Conservation (phyloP, 2,329 filamentous ascomycete species). For the Triangularia setosa region DNA sequence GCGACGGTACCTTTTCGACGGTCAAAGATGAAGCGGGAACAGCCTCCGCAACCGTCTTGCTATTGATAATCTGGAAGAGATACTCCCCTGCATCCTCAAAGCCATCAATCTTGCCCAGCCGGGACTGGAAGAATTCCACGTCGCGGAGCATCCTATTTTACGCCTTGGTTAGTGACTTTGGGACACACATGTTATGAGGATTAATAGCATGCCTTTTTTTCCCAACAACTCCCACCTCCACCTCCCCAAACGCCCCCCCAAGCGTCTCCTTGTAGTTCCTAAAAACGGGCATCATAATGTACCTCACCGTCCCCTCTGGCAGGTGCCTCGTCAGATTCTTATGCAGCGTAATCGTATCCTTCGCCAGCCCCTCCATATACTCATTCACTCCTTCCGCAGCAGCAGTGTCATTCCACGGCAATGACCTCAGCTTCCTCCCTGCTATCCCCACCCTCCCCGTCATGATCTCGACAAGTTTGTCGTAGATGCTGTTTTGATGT, state of each 20-base stretch:
- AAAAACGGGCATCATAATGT: constrained; percentile 87
- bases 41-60: constrained; percentile 46
- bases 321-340: constrained; percentile 80
- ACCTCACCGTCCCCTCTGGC: constrained; percentile 67
- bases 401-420: constrained; percentile 65
- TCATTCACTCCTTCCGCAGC: constrained; percentile 44
- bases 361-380: constrained; percentile 84
- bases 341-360: constrained; percentile 81
- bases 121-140: constrained; percentile 66
- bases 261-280: constrained; percentile 76
- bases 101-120: constrained; percentile 73
- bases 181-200: background rate
- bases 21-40: constrained; percentile 5
- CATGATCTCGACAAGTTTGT: constrained; percentile 93
- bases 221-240: constrained; percentile 62
- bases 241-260: constrained; percentile 63
- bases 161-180: too few relatives aligned
- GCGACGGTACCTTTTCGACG: background rate
- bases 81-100: constrained; percentile 70
- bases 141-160: constrained; percentile 67
- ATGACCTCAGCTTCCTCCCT: constrained; percentile 67
- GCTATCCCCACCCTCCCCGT: constrained; percentile 69
- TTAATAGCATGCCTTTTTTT: constrained; percentile 61
- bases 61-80: constrained; percentile 60
- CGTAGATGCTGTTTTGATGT: constrained; percentile 85